Evolutionary conservation across 495 filamentous ascomycete species (phyloP).

Genomic region (Podospora anserina): DNA sequence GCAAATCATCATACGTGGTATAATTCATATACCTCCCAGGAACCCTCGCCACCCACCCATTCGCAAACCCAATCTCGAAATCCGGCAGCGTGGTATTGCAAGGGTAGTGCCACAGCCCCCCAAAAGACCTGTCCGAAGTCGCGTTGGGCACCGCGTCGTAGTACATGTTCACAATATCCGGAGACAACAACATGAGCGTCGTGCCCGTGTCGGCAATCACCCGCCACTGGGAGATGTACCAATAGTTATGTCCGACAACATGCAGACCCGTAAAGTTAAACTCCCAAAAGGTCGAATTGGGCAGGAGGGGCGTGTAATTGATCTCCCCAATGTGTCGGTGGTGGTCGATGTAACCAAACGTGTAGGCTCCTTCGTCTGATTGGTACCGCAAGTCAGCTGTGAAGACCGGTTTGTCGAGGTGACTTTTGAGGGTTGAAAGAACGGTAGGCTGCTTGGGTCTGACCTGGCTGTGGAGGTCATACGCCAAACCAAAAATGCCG

Average conservation of each 20-base stretch:
- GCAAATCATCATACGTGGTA: constrained; percentile 48
- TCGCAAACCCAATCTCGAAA: constrained; percentile 46
- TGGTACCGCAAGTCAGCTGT: constrained; percentile 65
- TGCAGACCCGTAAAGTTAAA: constrained; percentile 56
- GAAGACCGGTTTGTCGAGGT: constrained; percentile 53
- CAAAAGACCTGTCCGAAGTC: constrained; percentile 51
- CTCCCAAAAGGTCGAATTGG: constrained; percentile 62
- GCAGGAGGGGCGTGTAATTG: constrained; percentile 60
- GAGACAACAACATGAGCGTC: constrained; percentile 64
- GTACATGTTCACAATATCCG: constrained; percentile 57
- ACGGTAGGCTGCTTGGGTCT: constrained; percentile 57
- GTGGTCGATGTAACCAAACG: constrained; percentile 72
- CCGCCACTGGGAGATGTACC: constrained; percentile 37
- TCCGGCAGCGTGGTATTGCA: constrained; percentile 54
- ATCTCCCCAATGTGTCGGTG: constrained; percentile 50
- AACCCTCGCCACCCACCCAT: constrained; percentile 56
- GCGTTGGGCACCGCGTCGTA: constrained; percentile 62
- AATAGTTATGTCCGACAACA: constrained; percentile 49
- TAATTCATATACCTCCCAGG: constrained; percentile 68
- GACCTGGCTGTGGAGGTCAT: constrained; percentile 38
- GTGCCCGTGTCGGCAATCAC: constrained; percentile 77
- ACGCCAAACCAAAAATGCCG: constrained; percentile 42
- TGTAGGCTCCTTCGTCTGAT: constrained; percentile 61
- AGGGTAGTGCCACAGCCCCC: constrained; percentile 59
- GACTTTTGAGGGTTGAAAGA: constrained; percentile 61